These are phyloP conservation scores for Hyphopichia wangnamkhiaoensis DNA, from an alignment of 1,139 yeast species.

Conservation along the genomic window DNA sequence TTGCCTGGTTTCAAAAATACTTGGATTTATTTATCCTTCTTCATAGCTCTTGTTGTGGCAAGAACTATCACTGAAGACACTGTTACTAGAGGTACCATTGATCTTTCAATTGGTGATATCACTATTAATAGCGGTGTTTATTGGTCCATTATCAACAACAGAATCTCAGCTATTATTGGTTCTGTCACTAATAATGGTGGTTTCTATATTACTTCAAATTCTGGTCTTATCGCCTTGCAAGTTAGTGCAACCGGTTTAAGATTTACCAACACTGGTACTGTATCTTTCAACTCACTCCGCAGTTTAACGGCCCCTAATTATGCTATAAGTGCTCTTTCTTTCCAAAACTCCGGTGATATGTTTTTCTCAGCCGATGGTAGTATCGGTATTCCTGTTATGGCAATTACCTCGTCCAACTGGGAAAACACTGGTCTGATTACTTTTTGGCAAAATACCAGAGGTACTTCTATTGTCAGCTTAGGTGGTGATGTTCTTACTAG, in stretches of 20 bases:
- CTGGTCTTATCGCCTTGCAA: neutral
- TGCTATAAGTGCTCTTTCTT: constrained; percentile 10
- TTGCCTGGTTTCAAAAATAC: no score
- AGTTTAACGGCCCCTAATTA: constrained; percentile 12
- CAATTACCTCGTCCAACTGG: constrained; percentile 24
- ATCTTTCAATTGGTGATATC: constrained; percentile 12
- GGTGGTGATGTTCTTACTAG: constrained; percentile 18
- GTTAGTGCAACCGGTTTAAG: constrained; percentile 1
- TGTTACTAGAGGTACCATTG: neutral
- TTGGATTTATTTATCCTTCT: neutral
- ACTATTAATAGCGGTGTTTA: constrained; percentile 27
- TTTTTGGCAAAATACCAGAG: constrained; percentile 19
- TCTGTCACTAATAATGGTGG: constrained; percentile 13
- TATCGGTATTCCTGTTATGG: constrained; percentile 8
- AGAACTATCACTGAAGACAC: neutral
- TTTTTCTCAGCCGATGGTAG: neutral
- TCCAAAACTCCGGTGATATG: constrained; percentile 4
- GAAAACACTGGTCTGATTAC: constrained; percentile 14
- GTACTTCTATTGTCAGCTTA: constrained; percentile 18
- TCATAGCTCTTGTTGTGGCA: neutral
- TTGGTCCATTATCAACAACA: constrained; percentile 36
- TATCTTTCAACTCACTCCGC: constrained; percentile 9
- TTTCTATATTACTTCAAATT: neutral
- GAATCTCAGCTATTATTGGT: constrained; percentile 24
- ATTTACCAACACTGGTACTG: constrained; percentile 13